Evolutionary conservation across 805 yeast genomes (phyloP), one percentile per base, ranked within the genome.

Genomic region (Cyberlindnera amylophila): DNA sequence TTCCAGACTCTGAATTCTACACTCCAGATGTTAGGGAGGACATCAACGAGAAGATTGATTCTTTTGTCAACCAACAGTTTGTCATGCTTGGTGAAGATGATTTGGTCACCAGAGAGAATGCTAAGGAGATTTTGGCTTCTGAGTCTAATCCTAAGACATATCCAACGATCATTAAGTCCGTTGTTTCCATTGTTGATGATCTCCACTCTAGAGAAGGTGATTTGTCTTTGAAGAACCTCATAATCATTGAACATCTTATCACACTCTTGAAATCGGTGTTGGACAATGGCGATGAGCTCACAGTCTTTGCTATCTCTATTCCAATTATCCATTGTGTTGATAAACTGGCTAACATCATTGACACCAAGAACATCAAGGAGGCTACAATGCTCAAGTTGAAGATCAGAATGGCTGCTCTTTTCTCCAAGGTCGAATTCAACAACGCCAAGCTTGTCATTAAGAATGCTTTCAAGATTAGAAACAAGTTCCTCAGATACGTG

Each of bases 41-140:
- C 28, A 61, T 73, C 34, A 47, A 58, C 17, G 56, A 53, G 13
- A 64, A 68, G 30, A 67, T 75, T 12, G 70, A 71, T 13, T 67
- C 63, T 17, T 80, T 80, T 45, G 69, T 77, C 35, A 72, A 66
- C 39, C 74, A 65, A 47, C 80, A 81, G 44, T 65, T 79, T 38
- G 59, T 61, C 4, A 62, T 78, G 56, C 59, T 81, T 30, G 67
- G 72, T 10, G 70, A 77, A 11, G 66, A 65, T 19, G 77, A 71
- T 54, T 64, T 75, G 44, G 71, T 77, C 5, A 70, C 81, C 0
- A 70, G 95, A 47, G 93, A 86, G 34, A 77, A 79, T 32, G 75
- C 86, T 2, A 77, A 82, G 46, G 95, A 86, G 49, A 79, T 86
- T 2, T 61, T 88, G 34, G 77, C 84, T 12, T 64, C 72, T 24